Evolutionary conservation across 2,329 filamentous ascomycete genomes (phyloP).

Genomic region (Penicillium sp.): DNA sequence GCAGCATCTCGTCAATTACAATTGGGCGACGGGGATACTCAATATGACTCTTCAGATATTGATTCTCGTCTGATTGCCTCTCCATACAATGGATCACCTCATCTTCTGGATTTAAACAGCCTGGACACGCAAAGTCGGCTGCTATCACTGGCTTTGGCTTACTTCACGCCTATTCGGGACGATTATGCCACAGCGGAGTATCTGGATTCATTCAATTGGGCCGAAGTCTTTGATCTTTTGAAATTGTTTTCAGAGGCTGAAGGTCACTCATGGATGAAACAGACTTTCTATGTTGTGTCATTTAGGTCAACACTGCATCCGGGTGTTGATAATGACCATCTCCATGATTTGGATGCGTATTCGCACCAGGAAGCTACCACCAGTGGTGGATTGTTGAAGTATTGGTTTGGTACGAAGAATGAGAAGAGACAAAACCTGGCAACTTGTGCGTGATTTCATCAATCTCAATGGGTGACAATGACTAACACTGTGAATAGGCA

Average conservation of each 20-base stretch:
- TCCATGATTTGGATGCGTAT: constrained; percentile 73
- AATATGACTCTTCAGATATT: constrained; percentile 3
- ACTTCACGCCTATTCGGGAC: constrained; percentile 60
- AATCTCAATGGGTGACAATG: background rate
- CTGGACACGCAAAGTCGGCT: constrained; percentile 67
- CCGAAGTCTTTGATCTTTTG: constrained; percentile 60
- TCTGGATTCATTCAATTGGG: constrained; percentile 75
- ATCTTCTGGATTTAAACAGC: constrained; percentile 71
- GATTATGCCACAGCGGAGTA: constrained; percentile 81
- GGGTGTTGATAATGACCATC: constrained; percentile 65
- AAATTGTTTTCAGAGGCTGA: constrained; percentile 52
- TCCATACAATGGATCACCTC: constrained; percentile 69
- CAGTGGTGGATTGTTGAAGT: constrained; percentile 84
- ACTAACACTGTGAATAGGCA: constrained; percentile 50
- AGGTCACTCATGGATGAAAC: constrained; percentile 58
- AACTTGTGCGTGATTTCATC: constrained; percentile 59
- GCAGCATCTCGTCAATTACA: constrained; percentile 36
- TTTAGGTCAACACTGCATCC: constrained; percentile 75
- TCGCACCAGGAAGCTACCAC: constrained; percentile 78
- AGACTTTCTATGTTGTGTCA: constrained; percentile 78
- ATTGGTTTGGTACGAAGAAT: constrained; percentile 84
- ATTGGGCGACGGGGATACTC: constrained; percentile 2
- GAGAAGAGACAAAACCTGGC: constrained; percentile 73
- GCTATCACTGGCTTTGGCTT: constrained; percentile 69
- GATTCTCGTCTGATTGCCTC: constrained; percentile 62